Conservation (phyloP, 1,284 basidiomycete genomes). For the Papiliotrema nemorosa region DNA sequence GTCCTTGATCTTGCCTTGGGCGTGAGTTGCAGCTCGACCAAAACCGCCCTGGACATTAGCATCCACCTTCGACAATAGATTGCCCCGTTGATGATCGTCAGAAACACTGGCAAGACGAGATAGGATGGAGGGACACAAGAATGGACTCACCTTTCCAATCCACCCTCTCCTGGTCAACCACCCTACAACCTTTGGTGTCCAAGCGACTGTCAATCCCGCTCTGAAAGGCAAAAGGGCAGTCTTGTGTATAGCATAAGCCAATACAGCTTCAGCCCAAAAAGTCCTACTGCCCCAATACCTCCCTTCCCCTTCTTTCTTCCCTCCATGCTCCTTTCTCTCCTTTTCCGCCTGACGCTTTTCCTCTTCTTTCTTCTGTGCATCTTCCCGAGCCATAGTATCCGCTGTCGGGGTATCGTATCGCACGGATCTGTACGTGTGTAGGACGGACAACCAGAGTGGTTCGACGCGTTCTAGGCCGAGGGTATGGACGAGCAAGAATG, state of each 20-base stretch:
- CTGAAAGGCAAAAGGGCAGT: constrained; percentile 86
- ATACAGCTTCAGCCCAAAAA: constrained; percentile 81
- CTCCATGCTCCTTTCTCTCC: constrained; percentile 13
- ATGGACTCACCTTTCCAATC: constrained; percentile 49
- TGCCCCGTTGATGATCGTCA: neutral
- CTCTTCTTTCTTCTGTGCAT: constrained; percentile 15
- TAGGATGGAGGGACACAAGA: neutral
- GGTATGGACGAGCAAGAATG: constrained; percentile 79
- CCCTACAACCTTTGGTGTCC: constrained; percentile 78
- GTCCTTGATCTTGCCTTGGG: constrained; percentile 24
- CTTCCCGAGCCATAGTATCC: constrained; percentile 11
- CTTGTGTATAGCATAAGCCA: constrained; percentile 96
- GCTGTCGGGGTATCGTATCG: constrained; percentile 36
- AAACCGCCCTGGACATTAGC: constrained; percentile 28
- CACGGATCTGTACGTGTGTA: constrained; percentile 43
- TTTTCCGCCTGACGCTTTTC: constrained; percentile 9
- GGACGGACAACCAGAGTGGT: constrained; percentile 60
- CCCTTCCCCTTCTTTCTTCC: constrained; percentile 4
- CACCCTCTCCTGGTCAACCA: constrained; percentile 74
- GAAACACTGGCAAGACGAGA: neutral
- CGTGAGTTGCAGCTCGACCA: constrained; percentile 35
- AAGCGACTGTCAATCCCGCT: constrained; percentile 79
- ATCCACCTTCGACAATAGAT: too few species aligned
- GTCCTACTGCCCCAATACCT: constrained; percentile 16
- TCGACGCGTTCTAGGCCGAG: constrained; percentile 87